Evolutionary conservation across 148 eudicot species (phyloP).

Genomic region (Tetragonia tetragonoides): DNA sequence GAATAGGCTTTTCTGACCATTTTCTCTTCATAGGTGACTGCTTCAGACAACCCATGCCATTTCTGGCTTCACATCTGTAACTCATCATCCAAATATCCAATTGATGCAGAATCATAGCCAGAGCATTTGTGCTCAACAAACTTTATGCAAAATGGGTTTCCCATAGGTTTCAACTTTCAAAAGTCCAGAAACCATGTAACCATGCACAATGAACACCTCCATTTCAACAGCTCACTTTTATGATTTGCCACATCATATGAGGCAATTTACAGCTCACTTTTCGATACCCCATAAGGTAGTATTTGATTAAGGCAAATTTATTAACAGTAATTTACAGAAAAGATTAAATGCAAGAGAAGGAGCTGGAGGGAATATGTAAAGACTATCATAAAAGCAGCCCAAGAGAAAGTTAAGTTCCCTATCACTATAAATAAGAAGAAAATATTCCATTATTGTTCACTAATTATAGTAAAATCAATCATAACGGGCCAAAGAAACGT

Average conservation of each 20-base stretch:
- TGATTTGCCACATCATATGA: not conserved
- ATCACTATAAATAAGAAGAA: too few relatives aligned
- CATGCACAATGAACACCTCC: not conserved
- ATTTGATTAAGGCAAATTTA: not conserved
- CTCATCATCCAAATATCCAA: not conserved
- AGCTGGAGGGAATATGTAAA: not conserved
- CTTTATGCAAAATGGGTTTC: not conserved
- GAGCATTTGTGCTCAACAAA: not conserved
- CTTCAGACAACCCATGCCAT: too few relatives aligned
- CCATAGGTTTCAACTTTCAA: too few relatives aligned
- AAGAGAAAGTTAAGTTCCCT: too few relatives aligned
- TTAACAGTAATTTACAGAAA: not conserved
- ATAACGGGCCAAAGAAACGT: too few relatives aligned
- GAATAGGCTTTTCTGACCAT: too few relatives aligned
- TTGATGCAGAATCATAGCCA: not conserved
- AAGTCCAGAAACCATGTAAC: constrained; percentile 3
- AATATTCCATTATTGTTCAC: too few relatives aligned
- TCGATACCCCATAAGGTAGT: not conserved
- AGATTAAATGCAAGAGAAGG: not conserved
- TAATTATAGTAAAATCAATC: too few relatives aligned
- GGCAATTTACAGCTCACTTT: not conserved
- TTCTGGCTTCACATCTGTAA: too few relatives aligned
- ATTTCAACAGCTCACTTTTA: not conserved
- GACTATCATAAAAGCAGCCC: too few relatives aligned
- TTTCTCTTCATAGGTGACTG: too few relatives aligned